Percentiles rank a stretch among this genome's conserved stretches.
Evolutionary conservation across 23 red algal genomes (phyloP).

Genomic region (Agarophyton chilense): DNA sequence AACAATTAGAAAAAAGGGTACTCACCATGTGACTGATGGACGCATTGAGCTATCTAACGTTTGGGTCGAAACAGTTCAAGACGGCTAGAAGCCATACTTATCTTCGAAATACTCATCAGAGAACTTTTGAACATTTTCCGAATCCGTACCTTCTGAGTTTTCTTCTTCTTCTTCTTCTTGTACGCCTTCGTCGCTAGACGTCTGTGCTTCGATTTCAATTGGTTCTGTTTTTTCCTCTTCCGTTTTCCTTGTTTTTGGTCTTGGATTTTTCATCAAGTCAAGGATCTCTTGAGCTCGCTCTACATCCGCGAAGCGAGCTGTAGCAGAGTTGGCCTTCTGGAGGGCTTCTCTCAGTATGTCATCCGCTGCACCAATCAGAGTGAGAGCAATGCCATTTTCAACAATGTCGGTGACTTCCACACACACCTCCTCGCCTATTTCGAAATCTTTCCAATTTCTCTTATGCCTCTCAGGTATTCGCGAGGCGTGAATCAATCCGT

Average conservation of each 20-base stretch:
- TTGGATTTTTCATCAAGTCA: background rate
- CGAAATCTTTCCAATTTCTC: conserved; percentile 32
- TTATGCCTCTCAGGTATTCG: conserved; percentile 26
- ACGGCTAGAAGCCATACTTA: conserved; percentile 59
- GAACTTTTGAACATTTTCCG: conserved; percentile 45
- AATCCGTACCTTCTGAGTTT: conserved; percentile 27
- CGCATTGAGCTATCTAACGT: background rate
- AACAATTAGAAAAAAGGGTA: no score
- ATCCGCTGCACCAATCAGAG: background rate
- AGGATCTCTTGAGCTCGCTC: background rate
- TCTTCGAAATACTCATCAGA: conserved; percentile 75
- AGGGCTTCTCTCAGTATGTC: conserved; percentile 5
- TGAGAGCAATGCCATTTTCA: conserved; percentile 38
- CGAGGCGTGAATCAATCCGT: conserved; percentile 60
- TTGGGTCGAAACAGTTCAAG: no score
- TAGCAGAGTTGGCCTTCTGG: background rate
- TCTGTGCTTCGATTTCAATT: background rate
- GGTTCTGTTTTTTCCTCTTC: background rate
- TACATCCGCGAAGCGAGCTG: conserved; percentile 10
- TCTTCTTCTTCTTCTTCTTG: background rate
- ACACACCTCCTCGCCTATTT: conserved; percentile 2
- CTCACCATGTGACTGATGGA: background rate
- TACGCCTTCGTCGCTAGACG: background rate
- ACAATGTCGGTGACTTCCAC: conserved; percentile 18
- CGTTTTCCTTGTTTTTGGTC: background rate